Percentiles rank a stretch among this genome's conserved stretches.
Evolutionary conservation across 73 alveolate genomes (phyloP).

Genomic region (Effrenium voratum): DNA sequence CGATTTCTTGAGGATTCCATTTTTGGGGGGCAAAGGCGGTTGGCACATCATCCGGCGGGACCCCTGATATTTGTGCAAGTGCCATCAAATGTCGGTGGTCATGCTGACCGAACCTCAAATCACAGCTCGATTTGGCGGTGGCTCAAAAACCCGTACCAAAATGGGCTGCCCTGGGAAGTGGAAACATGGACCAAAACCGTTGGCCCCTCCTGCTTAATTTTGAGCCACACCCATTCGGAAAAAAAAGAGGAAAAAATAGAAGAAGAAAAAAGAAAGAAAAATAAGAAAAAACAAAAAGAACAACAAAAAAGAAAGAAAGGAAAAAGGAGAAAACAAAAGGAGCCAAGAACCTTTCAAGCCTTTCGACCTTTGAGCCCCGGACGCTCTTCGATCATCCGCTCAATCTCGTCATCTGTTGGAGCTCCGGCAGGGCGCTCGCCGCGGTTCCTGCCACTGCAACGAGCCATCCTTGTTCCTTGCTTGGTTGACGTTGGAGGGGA

Average conservation of each 20-base stretch:
- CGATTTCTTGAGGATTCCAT: too few species aligned
- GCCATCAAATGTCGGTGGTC: too few species aligned
- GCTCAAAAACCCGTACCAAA: not conserved
- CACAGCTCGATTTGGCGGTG: too few species aligned
- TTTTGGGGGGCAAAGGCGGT: too few species aligned
- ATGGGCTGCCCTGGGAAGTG: not conserved
- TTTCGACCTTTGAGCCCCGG: not conserved
- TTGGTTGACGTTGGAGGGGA: too few species aligned
- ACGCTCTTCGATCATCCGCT: slow-evolving; percentile 90
- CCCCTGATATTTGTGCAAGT: too few species aligned
- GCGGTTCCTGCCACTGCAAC: slow-evolving; percentile 29
- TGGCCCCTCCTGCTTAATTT: too few species aligned
- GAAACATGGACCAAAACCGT: not conserved
- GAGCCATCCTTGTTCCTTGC: too few species aligned
- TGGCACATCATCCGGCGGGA: too few species aligned
- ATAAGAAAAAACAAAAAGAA: not conserved
- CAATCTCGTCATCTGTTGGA: slow-evolving; percentile 71
- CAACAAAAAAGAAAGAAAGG: not conserved
- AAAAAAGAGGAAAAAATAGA: not conserved
- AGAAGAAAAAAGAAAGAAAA: not conserved
- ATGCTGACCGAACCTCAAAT: too few species aligned
- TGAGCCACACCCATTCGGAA: too few species aligned
- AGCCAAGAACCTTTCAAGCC: not conserved
- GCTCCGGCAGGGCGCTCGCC: slow-evolving; percentile 92
- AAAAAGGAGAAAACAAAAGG: not conserved